Base-by-base conservation (phyloP, 2,329 filamentous ascomycete genomes). In the Colletotrichum sp. region DNA sequence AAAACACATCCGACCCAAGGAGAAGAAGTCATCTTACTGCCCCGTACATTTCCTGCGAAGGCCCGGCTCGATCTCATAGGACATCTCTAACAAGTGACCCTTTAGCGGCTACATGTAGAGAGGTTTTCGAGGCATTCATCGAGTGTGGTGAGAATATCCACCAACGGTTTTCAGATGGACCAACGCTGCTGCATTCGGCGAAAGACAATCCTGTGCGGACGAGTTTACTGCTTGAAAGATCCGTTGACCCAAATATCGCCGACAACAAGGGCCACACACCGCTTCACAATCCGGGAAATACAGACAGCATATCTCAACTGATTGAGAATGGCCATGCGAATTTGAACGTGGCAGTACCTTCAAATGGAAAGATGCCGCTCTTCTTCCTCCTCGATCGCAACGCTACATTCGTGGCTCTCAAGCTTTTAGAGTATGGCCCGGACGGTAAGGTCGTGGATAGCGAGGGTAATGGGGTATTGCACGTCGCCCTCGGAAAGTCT, bases 121-220 rank as follows among this genome's bases (percentile, higher is more conserved):
- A 59, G 9, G 49, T 67, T 5, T n/a, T 82, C 18, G 15, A 55
- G 3, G 59, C 81, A 5, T 66, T 83, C 15, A 21, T 81, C 15
- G 32, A 78, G 36, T 80, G 80, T 24, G 81, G 81, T 8, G 75
- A 74, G 3, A 74, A 82, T 15, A 60, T 82, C 15, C 74, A 81
- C 26, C 71, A 76, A 55, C 77, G 78, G 26, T n/a, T n/a, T 44
- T n/a, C 18, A 10, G 8, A 71, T 64, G 79, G 78, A 7, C n/a
- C 34, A 18, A 76, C 79, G 16, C 68, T 77, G 1, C 69, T 82
- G n/a, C 81, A 82, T 30, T 57, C 44, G 3, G 74, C 79, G 1
- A 24, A 21, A 10, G 6, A 26, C 5, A 73, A 72, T 3, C 62
- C 75, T 9, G 55, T 71, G 7, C 44, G 78, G 26, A 59, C 76